A percentile compares a stretch with the other conserved stretches of the same genome.
Conservation (phyloP, 2,329 filamentous ascomycete species). For the Lasiodiplodia sp. region DNA sequence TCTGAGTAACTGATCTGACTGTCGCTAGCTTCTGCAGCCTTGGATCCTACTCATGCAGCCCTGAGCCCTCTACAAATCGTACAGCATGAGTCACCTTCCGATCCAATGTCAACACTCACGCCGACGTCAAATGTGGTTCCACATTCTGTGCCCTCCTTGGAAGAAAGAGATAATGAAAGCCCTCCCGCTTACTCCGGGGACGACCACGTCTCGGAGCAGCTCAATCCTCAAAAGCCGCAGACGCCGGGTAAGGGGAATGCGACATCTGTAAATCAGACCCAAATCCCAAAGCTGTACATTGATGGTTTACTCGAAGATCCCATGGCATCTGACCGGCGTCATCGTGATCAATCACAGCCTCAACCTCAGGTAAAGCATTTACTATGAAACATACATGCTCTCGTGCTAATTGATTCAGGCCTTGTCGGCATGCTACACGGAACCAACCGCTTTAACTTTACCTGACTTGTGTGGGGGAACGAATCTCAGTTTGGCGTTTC, state of each 20-base stretch:
- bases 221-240: neutral
- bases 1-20: neutral
- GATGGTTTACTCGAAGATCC: neutral
- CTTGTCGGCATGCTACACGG: neutral
- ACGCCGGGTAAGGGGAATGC: too few relatives aligned
- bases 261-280: neutral
- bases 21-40: neutral
- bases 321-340: neutral
- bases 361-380: neutral
- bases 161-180: neutral
- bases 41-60: neutral
- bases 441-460: neutral
- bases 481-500: conserved; percentile 47
- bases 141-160: neutral
- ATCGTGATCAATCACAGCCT: neutral
- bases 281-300: neutral
- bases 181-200: neutral
- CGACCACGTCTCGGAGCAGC: neutral
- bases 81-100: neutral
- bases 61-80: neutral
- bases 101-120: neutral
- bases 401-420: neutral
- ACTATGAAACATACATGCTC: neutral
- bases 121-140: neutral
- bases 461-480: conserved; percentile 34